These are phyloP conservation scores for Pseudozyma sp. DNA, from an alignment of 1,284 basidiomycete genomes.

Conservation along the genomic window DNA sequence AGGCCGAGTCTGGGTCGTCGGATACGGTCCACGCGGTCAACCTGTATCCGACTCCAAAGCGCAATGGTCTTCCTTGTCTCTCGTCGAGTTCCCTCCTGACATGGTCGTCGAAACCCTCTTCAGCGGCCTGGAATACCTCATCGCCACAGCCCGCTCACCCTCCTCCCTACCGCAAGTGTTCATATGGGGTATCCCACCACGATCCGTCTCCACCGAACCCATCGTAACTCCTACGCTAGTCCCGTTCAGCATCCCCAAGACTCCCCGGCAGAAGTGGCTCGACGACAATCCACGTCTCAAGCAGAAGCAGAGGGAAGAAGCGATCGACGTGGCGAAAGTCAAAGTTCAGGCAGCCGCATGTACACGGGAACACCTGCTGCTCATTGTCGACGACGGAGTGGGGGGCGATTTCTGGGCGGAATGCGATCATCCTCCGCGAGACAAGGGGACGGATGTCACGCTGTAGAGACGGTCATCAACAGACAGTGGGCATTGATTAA, in stretches of 20 bases:
- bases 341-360: constrained; percentile 17
- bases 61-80: background rate
- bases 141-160: constrained; percentile 5
- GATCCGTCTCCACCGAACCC: background rate
- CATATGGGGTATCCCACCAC: constrained; percentile 35
- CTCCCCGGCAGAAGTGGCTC: constrained; percentile 17
- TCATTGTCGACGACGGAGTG: constrained; percentile 22
- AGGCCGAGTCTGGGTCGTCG: constrained; percentile 26
- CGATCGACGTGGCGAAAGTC: background rate
- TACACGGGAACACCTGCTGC: constrained; percentile 25
- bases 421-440: constrained; percentile 15
- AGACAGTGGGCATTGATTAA: too few species aligned
- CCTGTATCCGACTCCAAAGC: background rate
- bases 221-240: constrained; percentile 9
- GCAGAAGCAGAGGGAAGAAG: background rate
- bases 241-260: constrained; percentile 9
- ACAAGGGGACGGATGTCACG: constrained; percentile 16
- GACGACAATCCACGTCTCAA: constrained; percentile 21
- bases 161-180: constrained; percentile 3
- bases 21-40: constrained; percentile 15
- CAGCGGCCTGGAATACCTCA: constrained; percentile 30
- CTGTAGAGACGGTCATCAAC: too few species aligned
- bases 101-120: constrained; percentile 1
- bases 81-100: background rate
- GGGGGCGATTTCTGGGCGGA: constrained; percentile 27